phyloP scores from a whole-genome alignment of 805 yeast genomes.

The Nakazawaea holstii region DNA sequence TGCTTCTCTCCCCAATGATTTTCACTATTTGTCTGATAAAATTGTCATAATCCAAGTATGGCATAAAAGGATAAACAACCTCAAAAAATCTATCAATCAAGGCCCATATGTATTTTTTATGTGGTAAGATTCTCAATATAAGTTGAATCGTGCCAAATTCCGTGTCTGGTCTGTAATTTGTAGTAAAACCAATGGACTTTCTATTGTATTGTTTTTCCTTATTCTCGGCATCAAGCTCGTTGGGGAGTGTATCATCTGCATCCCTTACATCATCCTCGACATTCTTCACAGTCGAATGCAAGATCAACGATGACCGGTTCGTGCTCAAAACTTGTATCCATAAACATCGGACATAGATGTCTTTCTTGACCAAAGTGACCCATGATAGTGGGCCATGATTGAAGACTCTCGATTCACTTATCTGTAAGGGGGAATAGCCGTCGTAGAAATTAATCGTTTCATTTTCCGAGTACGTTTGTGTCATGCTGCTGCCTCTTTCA shows the following conservation, averaged over 20 bases:
- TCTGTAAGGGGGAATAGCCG: conserved; percentile 37
- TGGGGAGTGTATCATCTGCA: conserved; percentile 2
- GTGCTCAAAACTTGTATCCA: conserved; percentile 21
- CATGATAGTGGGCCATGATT: conserved; percentile 52
- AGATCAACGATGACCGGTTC: conserved; percentile 1
- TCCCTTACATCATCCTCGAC: conserved; percentile 7
- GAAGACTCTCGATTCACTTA: conserved; percentile 34
- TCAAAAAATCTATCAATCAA: conserved; percentile 36
- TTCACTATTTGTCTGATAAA: conserved; percentile 25
- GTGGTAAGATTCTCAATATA: conserved; percentile 33
- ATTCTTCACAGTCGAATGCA: background rate
- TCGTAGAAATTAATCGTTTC: conserved; percentile 36
- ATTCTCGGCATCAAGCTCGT: background rate
- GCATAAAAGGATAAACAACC: conserved; percentile 41
- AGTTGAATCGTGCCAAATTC: conserved; percentile 20
- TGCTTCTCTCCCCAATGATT: conserved; percentile 28
- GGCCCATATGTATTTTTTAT: conserved; percentile 31
- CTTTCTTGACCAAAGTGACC: conserved; percentile 42
- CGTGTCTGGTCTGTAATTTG: conserved; percentile 12
- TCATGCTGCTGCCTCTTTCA: too few relatives aligned
- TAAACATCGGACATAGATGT: conserved; percentile 30
- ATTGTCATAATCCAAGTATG: conserved; percentile 34
- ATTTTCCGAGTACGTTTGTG: background rate
- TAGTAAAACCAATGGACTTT: background rate
- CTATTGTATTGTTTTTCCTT: background rate